Evolutionary conservation across 768 basidiomycete genomes (phyloP).

Genomic region (Lactarius sanguifluus): DNA sequence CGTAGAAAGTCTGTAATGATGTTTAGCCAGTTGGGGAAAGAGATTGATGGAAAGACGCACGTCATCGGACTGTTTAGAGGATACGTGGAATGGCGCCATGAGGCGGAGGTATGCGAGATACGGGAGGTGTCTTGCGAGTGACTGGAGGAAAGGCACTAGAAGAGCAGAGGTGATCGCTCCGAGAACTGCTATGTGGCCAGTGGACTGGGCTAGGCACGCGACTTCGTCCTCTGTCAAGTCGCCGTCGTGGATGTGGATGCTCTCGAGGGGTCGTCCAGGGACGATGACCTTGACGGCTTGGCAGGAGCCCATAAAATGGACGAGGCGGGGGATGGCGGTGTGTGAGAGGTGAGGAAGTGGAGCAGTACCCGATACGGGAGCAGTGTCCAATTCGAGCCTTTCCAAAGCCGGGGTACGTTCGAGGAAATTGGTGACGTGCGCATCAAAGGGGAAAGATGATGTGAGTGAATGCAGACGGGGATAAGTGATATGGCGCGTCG

Average conservation of each 20-base stretch:
- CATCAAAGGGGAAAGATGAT: conserved; percentile 61
- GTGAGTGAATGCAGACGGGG: conserved; percentile 54
- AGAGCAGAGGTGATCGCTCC: conserved; percentile 58
- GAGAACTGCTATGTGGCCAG: conserved; percentile 53
- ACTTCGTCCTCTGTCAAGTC: conserved; percentile 60
- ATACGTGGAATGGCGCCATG: conserved; percentile 44
- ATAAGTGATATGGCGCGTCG: conserved; percentile 38
- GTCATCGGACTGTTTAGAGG: conserved; percentile 36
- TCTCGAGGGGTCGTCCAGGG: conserved; percentile 64
- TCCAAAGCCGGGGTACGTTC: conserved; percentile 51
- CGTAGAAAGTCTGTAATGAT: conserved; percentile 54
- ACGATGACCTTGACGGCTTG: conserved; percentile 55
- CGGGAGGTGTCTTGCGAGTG: conserved; percentile 56
- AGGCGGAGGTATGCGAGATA: conserved; percentile 65
- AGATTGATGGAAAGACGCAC: conserved; percentile 31
- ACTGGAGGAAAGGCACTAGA: conserved; percentile 56
- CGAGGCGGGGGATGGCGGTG: conserved; percentile 45
- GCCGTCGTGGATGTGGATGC: conserved; percentile 60
- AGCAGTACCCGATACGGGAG: conserved; percentile 31
- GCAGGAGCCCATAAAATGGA: conserved; percentile 62
- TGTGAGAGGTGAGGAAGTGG: conserved; percentile 32
- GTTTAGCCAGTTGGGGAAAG: conserved; percentile 16
- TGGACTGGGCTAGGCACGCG: conserved; percentile 49
- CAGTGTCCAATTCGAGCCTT: conserved; percentile 55
- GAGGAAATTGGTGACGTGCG: conserved; percentile 59